Evolutionary conservation across 805 yeast genomes (phyloP), one percentile per base, ranked within the genome.

Genomic region (Wickerhamiella spandovensis): DNA sequence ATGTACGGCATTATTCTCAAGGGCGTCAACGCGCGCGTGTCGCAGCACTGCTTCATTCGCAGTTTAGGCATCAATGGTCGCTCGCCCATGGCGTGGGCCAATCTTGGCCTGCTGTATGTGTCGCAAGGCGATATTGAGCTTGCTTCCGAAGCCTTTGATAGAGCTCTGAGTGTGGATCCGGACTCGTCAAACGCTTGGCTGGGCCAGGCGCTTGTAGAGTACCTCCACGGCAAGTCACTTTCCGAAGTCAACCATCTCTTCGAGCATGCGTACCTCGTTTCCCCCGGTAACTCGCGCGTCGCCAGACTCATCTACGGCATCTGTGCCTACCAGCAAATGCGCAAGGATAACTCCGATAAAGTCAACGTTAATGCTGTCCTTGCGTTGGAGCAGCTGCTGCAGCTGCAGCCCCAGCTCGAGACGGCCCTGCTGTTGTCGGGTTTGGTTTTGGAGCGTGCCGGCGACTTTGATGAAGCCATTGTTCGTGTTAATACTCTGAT

Each of bases 41-140:
- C 97, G 0, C 99, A 92, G 65, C 99, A 92, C 67, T 87, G 96
- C 63, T 86, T 84, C 58, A 84, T 92, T 58, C 82, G 85, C 54
- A 89, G 97, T 0, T 67, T 81, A 2, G 72, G 84, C 0, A 65
- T 88, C 39, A 81, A 84, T 46, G 76, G 84, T 6, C 76, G 77
- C 48, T 84, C 84, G 50, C 76, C 82, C 3, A 67, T 68, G 17
- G 74, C 81, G 5, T 92, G 97, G 96, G 74, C 81, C 15, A 85
- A 86, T 57, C 68, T 92, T 51, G 96, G 95, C 0, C 75, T 84
- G 6, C 68, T 92, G 35, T 89, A 84, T 56, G 66, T 90, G 51
- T 71, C 76, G 28, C 72, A 74, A 50, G 79, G 79, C 2, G 97
- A 90, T 62, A 57, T 71, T 7, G 81, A 75, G 35, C 73, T 92